Conservation (phyloP, 257 asterid species). For the Nicotiana tabacum region DNA sequence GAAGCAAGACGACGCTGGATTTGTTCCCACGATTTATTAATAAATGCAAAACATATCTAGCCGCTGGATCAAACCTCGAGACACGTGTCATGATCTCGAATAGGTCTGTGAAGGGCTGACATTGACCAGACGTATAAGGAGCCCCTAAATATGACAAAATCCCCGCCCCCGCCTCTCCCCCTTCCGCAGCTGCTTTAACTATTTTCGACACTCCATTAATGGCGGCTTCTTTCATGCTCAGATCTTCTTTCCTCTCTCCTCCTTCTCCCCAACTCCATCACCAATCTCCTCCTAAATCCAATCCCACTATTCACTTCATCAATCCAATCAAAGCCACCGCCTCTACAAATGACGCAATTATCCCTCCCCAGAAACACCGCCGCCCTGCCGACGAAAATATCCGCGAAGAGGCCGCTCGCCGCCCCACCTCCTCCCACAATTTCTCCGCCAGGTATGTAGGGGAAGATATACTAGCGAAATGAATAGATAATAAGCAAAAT, state of each 20-base stretch:
- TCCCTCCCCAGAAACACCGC: slow-evolving; percentile 31
- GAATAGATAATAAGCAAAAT: too few species aligned
- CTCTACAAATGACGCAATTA: slow-evolving; percentile 25
- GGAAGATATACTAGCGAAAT: too few species aligned
- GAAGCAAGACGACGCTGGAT: too few species aligned
- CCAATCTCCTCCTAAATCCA: slow-evolving; percentile 19
- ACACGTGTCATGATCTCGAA: too few species aligned
- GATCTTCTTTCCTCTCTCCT: slow-evolving; percentile 58
- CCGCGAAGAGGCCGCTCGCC: slow-evolving; percentile 91
- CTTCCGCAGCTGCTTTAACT: neutral
- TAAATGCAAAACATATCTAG: too few species aligned
- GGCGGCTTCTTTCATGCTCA: slow-evolving; percentile 64
- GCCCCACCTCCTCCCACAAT: slow-evolving; percentile 46
- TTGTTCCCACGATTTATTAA: too few species aligned
- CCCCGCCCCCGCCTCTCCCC: neutral
- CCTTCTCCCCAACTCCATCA: slow-evolving; percentile 34
- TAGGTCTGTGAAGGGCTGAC: too few species aligned
- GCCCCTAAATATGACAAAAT: neutral
- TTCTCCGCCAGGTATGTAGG: slow-evolving; percentile 54
- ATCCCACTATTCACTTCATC: neutral
- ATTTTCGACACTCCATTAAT: slow-evolving; percentile 16
- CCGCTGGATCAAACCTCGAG: too few species aligned
- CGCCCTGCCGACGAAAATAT: slow-evolving; percentile 67
- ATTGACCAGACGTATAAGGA: too few species aligned
- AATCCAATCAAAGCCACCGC: slow-evolving; percentile 23